These are phyloP conservation scores for Parmelia sp. DNA, from an alignment of 495 filamentous ascomycete genomes.

Conservation along the genomic window DNA sequence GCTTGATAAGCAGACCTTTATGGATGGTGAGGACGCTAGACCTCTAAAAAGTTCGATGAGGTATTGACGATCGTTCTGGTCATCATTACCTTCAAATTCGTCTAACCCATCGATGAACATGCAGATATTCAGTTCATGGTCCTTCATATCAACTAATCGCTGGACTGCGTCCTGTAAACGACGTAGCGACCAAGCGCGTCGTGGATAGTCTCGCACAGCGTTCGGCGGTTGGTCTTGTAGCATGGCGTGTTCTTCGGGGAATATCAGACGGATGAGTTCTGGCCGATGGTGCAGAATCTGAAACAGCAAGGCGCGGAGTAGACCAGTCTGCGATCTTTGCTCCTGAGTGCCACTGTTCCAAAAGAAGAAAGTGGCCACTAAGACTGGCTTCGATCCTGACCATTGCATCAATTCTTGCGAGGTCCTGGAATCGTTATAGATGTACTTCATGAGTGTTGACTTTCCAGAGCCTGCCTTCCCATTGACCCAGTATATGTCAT, in stretches of 20 bases:
- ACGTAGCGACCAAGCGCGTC: neutral
- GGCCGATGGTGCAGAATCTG: slow-evolving; percentile 31
- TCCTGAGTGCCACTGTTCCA: slow-evolving; percentile 34
- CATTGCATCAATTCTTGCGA: slow-evolving; percentile 24
- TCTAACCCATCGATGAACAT: slow-evolving; percentile 48
- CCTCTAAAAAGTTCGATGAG: slow-evolving; percentile 24
- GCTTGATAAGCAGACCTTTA: slow-evolving; percentile 47
- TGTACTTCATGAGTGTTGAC: slow-evolving; percentile 42
- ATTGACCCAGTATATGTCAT: slow-evolving; percentile 33
- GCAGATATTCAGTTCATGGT: slow-evolving; percentile 28
- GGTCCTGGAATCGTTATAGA: slow-evolving; percentile 23
- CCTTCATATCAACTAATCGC: slow-evolving; percentile 8
- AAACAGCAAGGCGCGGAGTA: slow-evolving; percentile 38
- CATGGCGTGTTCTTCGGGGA: slow-evolving; percentile 7
- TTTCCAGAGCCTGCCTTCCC: too few relatives aligned
- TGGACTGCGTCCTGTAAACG: slow-evolving; percentile 19
- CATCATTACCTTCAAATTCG: slow-evolving; percentile 30
- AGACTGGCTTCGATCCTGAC: slow-evolving; percentile 30
- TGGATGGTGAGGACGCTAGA: slow-evolving; percentile 19
- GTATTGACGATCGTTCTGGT: slow-evolving; percentile 21
- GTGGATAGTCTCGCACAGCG: slow-evolving; percentile 3
- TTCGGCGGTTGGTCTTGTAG: neutral
- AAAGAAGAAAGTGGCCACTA: slow-evolving; percentile 40
- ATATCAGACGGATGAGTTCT: slow-evolving; percentile 28
- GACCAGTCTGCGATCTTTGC: slow-evolving; percentile 38